These are phyloP conservation scores for Hypoxylon perforatum DNA, from an alignment of 495 filamentous ascomycete genomes.

Conservation along the genomic window DNA sequence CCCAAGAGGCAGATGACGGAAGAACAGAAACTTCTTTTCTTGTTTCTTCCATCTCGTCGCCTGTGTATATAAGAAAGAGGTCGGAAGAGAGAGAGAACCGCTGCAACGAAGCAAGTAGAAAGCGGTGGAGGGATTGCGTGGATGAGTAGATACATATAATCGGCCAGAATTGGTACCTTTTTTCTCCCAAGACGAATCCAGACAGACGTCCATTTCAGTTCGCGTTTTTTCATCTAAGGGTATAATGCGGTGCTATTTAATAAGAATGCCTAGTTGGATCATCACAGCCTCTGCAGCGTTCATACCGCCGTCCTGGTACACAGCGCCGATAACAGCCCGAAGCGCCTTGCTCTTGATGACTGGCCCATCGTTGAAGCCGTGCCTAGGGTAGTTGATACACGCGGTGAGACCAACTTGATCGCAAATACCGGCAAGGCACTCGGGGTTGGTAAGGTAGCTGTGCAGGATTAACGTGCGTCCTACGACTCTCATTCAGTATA, in stretches of 20 bases:
- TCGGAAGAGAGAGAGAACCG: background rate
- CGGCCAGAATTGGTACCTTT: slow-evolving; percentile 42
- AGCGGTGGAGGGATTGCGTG: slow-evolving; percentile 9
- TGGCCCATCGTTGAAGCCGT: background rate
- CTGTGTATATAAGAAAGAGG: slow-evolving; percentile 41
- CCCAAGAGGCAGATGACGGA: background rate
- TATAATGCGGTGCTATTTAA: background rate
- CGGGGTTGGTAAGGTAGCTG: background rate
- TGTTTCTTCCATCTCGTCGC: slow-evolving; percentile 3
- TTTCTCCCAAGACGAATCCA: slow-evolving; percentile 6
- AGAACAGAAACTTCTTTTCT: background rate
- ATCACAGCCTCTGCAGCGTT: background rate
- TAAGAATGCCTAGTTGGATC: no score
- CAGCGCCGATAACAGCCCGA: background rate
- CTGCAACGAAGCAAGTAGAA: slow-evolving; percentile 17
- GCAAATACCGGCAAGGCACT: background rate
- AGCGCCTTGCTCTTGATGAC: background rate
- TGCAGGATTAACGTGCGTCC: no score
- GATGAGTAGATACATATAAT: slow-evolving; percentile 45
- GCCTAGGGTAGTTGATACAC: background rate
- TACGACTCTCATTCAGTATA: no score
- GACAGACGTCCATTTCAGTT: slow-evolving; percentile 19
- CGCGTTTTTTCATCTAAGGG: background rate
- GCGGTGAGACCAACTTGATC: background rate
- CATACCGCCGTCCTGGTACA: background rate